A percentile compares a stretch with the other conserved stretches of the same genome.
Conservation (phyloP, 495 filamentous ascomycete genomes). For the Aspergillus cavernicola region DNA sequence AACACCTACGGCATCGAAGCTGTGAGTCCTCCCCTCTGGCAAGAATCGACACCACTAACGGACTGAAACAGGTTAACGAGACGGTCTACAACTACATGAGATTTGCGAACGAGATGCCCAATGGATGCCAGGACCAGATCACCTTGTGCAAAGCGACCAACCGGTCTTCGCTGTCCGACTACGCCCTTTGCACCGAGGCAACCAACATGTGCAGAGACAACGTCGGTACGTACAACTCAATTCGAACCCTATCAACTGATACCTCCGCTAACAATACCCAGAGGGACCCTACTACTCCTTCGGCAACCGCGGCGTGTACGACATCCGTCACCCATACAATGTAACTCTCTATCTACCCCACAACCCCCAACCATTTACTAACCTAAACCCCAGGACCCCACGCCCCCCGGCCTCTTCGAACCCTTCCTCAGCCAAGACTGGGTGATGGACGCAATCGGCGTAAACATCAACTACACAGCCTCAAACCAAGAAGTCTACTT, state of each 20-base stretch:
- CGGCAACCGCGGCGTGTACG: constrained; percentile 53
- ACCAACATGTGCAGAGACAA: constrained; percentile 40
- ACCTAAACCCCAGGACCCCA: constrained; percentile 49
- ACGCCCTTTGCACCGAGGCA: constrained; percentile 37
- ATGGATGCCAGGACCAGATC: constrained; percentile 60
- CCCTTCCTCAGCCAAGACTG: constrained; percentile 58
- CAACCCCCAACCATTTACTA: too few relatives aligned
- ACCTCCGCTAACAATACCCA: constrained; percentile 4
- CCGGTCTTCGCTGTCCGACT: constrained; percentile 39
- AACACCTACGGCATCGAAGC: constrained; percentile 72
- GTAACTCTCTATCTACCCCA: too few relatives aligned
- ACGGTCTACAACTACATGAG: constrained; percentile 49
- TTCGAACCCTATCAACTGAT: background rate
- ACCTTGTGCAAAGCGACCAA: constrained; percentile 44
- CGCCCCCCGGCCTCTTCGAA: constrained; percentile 55
- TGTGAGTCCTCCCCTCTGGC: constrained; percentile 34
- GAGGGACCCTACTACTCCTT: constrained; percentile 32
- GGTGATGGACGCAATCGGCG: constrained; percentile 60
- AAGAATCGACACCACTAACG: background rate
- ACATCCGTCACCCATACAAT: constrained; percentile 49
- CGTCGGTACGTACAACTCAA: constrained; percentile 29
- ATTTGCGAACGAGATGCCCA: constrained; percentile 46
- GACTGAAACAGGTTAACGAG: constrained; percentile 44
- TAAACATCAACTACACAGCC: constrained; percentile 62
- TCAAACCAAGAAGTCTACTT: constrained; percentile 44